Percentiles rank a stretch among this genome's conserved stretches.
Evolutionary conservation across 345 rosid genomes (phyloP).

Genomic region (Combretum micranthum): DNA sequence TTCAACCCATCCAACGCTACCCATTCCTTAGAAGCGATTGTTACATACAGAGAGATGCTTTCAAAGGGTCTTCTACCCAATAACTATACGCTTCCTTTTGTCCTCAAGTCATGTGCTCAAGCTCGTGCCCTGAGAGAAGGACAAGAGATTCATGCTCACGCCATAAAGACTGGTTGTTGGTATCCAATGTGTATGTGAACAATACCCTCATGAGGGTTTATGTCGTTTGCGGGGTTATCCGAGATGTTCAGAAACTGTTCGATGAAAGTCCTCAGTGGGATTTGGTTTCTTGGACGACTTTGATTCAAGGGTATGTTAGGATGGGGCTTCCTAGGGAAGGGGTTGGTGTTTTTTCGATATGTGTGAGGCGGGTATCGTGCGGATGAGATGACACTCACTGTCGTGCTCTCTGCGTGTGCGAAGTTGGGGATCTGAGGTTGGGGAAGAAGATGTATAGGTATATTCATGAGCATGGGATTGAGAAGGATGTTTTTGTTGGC

Average conservation of each 20-base stretch:
- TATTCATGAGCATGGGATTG: constrained; percentile 17
- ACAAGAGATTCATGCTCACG: constrained; percentile 34
- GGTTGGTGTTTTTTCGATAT: constrained; percentile 28
- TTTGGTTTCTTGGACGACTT: too few relatives aligned
- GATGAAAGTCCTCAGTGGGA: too few relatives aligned
- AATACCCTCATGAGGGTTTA: constrained; percentile 42
- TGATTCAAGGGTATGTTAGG: constrained; percentile 36
- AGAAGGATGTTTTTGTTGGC: constrained; percentile 36
- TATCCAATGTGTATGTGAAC: constrained; percentile 27
- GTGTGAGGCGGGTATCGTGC: constrained; percentile 15
- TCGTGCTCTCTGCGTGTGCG: constrained; percentile 45
- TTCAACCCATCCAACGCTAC: neutral
- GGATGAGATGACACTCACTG: constrained; percentile 32
- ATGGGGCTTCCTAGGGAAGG: constrained; percentile 23
- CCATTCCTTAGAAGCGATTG: constrained; percentile 15
- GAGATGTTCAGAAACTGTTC: constrained; percentile 26
- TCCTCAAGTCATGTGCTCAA: constrained; percentile 35
- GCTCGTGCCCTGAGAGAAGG: constrained; percentile 23
- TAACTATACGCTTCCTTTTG: constrained; percentile 32
- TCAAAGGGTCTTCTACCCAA: constrained; percentile 24
- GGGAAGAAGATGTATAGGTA: constrained; percentile 30
- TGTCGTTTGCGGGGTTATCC: constrained; percentile 25
- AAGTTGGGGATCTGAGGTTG: constrained; percentile 36
- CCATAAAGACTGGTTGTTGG: constrained; percentile 25
- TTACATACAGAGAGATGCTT: constrained; percentile 28